Evolutionary conservation across 2,329 filamentous ascomycete species (phyloP), one percentile per base, ranked within the genome.

Genomic region (Epichloe baconii): DNA sequence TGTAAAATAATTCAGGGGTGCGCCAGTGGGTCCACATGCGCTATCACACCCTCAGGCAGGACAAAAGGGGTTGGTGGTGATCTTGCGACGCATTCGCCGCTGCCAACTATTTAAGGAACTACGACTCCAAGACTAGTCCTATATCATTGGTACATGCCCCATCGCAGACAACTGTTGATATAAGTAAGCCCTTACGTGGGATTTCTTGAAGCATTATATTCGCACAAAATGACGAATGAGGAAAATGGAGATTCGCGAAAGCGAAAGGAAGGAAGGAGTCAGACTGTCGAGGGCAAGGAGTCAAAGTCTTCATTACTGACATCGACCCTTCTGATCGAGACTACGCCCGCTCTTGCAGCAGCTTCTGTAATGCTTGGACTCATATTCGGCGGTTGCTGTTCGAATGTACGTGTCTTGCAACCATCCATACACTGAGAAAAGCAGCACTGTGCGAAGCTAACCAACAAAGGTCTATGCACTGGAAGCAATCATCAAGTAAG

Each of bases 311-410:
- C 19, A 15, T 44, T 47, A 23, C n/a, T 44, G 8, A 42, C 49
- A 10, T 34, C 43, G 17, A 46, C 19, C 7, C 3, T 50, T 12
- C 36, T 47, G 4, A 11, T 42, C 21, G 50, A 52, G 35, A 41
- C 36, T 12, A 40, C 47, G n/a, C 49, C 64, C 5, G 61, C 64
- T 31, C 47, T 68, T 76, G 66, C 86, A 38, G 76, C 78, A 52
- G 72, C 75, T 23, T 72, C 75, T 21, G 73, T 77, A 52, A 94
- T 94, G 77, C 76, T 91, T 52, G 77, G 76, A 48, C 77, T 97
- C 57, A 97, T 98, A 53, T 96, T 98, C 67, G 93, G 93, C 48
- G 93, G 93, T 34, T 95, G 89, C 65, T 95, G 90, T 70, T 88
- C 88, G 37, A 95, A 95, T 76, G 90, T 90, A 72, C 68, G 81